phyloP scores from a whole-genome alignment of 1,284 basidiomycete species.

The Xerocomus cyaneibrunnescens region DNA sequence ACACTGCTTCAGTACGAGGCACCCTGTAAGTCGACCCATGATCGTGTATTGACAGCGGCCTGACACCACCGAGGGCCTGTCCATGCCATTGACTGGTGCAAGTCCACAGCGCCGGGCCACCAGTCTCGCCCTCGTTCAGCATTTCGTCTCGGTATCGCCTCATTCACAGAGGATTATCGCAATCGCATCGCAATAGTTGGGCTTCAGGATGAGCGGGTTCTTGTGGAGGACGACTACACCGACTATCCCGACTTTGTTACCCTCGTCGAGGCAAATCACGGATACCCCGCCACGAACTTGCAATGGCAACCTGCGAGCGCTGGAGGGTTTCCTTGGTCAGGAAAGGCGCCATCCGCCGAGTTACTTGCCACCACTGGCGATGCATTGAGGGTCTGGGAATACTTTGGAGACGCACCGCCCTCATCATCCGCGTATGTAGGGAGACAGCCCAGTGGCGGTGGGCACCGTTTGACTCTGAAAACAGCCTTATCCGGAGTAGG shows the following conservation, averaged over 20 bases:
- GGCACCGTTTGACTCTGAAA: slow-evolving; percentile 63
- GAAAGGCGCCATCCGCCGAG: slow-evolving; percentile 64
- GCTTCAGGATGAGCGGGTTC: slow-evolving; percentile 77
- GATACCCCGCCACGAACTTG: slow-evolving; percentile 80
- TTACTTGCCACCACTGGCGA: slow-evolving; percentile 90
- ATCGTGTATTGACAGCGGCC: slow-evolving; percentile 2
- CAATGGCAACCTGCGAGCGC: slow-evolving; percentile 81
- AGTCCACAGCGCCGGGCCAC: slow-evolving; percentile 70
- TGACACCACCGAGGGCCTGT: slow-evolving; percentile 64
- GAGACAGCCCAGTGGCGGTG: slow-evolving; percentile 52
- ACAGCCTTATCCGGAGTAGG: slow-evolving; percentile 82
- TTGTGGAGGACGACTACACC: slow-evolving; percentile 78
- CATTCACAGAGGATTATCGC: slow-evolving; percentile 75
- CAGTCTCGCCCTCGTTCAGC: slow-evolving; percentile 71
- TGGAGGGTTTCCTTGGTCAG: slow-evolving; percentile 58
- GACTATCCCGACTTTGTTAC: slow-evolving; percentile 82
- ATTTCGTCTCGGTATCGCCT: slow-evolving; percentile 77
- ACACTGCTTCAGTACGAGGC: slow-evolving; percentile 72
- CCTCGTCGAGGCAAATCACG: slow-evolving; percentile 76
- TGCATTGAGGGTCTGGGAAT: slow-evolving; percentile 88
- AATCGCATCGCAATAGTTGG: slow-evolving; percentile 84
- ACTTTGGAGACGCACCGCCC: slow-evolving; percentile 58
- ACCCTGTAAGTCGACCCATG: slow-evolving; percentile 57
- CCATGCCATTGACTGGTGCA: slow-evolving; percentile 83
- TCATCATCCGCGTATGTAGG: slow-evolving; percentile 71